Percentiles rank a stretch among this genome's conserved stretches.
phyloP scores from a whole-genome alignment of 257 asterid species.

The Primulina huaijiensis region DNA sequence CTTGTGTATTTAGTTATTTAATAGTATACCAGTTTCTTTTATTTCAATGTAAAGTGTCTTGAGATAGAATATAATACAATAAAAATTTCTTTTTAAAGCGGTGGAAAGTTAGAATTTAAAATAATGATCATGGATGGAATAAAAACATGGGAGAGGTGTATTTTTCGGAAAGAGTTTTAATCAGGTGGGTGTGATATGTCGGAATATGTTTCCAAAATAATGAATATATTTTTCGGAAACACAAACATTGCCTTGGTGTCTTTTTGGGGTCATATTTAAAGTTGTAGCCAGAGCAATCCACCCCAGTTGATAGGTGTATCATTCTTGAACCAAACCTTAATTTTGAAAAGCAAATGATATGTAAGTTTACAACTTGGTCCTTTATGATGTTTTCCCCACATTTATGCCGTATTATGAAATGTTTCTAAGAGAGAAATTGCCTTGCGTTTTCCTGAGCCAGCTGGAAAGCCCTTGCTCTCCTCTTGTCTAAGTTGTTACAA shows the following conservation, averaged over 20 bases:
- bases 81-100: background rate
- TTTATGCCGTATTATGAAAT: conserved; percentile 3
- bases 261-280: background rate
- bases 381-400: background rate
- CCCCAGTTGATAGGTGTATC: background rate
- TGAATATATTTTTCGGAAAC: background rate
- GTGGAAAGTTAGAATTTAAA: background rate
- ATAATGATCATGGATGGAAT: background rate
- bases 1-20: background rate
- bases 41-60: no score
- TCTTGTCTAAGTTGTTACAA: conserved; percentile 12
- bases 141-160: background rate
- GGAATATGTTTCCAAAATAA: no score
- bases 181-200: background rate
- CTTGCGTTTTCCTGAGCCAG: background rate
- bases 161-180: background rate
- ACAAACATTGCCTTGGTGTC: background rate
- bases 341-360: background rate
- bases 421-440: background rate
- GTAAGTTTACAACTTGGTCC: background rate
- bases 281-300: conserved; percentile 4
- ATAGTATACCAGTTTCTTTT: no score
- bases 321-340: conserved; percentile 6
- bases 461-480: background rate
- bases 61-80: no score